phyloP scores from a whole-genome alignment of 495 filamentous ascomycete genomes.

The Diplogelasinospora grovesii region DNA sequence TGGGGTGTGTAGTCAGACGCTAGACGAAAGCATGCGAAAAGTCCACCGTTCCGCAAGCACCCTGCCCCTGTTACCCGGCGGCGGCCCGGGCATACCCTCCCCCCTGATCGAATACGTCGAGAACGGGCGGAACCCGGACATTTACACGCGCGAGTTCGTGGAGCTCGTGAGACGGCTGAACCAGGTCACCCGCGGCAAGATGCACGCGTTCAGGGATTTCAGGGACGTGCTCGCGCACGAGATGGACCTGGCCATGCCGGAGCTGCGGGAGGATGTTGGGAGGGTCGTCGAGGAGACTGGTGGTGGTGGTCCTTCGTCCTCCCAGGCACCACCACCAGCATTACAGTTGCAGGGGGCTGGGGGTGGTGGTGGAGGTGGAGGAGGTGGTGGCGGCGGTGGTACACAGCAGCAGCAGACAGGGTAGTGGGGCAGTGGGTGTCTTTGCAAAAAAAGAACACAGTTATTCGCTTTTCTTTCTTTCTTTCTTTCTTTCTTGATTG shows the following conservation, averaged over 20 bases:
- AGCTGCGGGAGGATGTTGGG: slow-evolving; percentile 63
- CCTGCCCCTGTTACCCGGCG: slow-evolving; percentile 55
- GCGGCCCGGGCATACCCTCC: slow-evolving; percentile 58
- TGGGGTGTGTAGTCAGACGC: no score
- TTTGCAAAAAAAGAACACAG: no score
- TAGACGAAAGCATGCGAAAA: slow-evolving; percentile 19
- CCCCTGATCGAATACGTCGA: slow-evolving; percentile 94
- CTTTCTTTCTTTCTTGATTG: no score
- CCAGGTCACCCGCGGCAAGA: slow-evolving; percentile 78
- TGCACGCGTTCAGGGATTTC: slow-evolving; percentile 71
- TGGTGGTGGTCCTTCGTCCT: slow-evolving; percentile 6
- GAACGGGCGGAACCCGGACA: slow-evolving; percentile 88
- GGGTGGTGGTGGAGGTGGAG: not conserved
- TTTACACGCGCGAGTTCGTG: slow-evolving; percentile 96
- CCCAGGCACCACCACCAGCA: no score
- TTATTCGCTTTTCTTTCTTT: no score
- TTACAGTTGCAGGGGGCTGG: no score
- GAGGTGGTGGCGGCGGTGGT: no score
- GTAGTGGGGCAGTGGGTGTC: no score
- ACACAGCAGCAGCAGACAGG: no score
- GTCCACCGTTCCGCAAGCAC: slow-evolving; percentile 44
- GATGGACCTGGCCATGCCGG: slow-evolving; percentile 72
- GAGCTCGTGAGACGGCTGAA: slow-evolving; percentile 81
- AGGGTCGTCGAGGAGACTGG: slow-evolving; percentile 47
- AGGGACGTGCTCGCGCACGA: slow-evolving; percentile 74